phyloP scores from a whole-genome alignment of 2,329 filamentous ascomycete species.

The Septoria petroselini region DNA sequence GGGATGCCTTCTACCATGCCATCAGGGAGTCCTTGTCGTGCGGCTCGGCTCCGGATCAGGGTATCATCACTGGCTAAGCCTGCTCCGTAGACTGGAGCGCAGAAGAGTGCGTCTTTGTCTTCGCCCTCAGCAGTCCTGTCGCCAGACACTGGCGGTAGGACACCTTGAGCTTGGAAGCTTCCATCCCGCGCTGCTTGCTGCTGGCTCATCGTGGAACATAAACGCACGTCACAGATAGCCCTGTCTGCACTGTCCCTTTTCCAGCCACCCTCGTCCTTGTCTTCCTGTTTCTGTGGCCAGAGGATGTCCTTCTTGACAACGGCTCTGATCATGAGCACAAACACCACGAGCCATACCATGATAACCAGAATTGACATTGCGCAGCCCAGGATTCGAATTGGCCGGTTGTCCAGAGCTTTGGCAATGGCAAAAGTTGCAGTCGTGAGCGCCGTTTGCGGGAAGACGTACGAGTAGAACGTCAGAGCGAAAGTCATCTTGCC shows the following conservation, averaged over 20 bases:
- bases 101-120: too few species aligned
- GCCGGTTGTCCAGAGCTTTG: slow-evolving; percentile 45
- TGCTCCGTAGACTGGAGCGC: too few species aligned
- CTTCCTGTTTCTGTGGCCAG: slow-evolving; percentile 70
- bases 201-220: neutral
- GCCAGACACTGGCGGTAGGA: too few species aligned
- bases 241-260: slow-evolving; percentile 5
- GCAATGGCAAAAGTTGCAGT: slow-evolving; percentile 72
- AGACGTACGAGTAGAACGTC: slow-evolving; percentile 82
- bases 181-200: neutral
- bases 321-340: slow-evolving; percentile 67
- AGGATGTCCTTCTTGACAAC: slow-evolving; percentile 65
- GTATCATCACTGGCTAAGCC: too few species aligned
- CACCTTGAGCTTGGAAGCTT: too few species aligned
- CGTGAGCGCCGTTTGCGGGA: slow-evolving; percentile 63
- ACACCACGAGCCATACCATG: slow-evolving; percentile 65
- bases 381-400: slow-evolving; percentile 65
- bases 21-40: too few species aligned
- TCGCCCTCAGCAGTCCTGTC: too few species aligned
- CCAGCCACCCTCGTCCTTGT: slow-evolving; percentile 61
- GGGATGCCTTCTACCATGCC: too few species aligned
- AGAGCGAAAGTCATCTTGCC: slow-evolving; percentile 71
- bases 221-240: neutral
- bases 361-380: slow-evolving; percentile 65
- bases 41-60: too few species aligned